phyloP scores from a whole-genome alignment of 2,329 filamentous ascomycete species.

The Colletotrichum euphorbiae region DNA sequence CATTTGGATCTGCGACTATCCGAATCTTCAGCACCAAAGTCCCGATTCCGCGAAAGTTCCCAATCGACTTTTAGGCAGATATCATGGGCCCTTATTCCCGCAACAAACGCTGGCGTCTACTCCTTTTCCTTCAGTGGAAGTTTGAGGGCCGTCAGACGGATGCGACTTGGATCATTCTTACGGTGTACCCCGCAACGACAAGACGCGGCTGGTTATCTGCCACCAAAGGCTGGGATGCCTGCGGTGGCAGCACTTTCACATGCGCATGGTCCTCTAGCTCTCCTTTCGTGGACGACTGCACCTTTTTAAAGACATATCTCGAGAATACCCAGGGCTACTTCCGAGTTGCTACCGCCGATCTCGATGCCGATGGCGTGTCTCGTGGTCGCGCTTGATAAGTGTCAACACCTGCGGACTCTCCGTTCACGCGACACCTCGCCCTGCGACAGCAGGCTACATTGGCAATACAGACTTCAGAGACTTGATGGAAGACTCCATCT shows the following conservation, averaged over 20 bases:
- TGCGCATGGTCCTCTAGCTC: background rate
- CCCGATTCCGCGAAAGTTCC: background rate
- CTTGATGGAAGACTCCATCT: background rate
- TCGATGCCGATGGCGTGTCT: background rate
- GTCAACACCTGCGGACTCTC: slow-evolving; percentile 1
- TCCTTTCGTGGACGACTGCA: background rate
- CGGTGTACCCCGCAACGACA: background rate
- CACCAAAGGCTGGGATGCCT: background rate
- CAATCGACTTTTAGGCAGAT: background rate
- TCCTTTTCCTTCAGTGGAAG: background rate
- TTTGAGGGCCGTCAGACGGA: background rate
- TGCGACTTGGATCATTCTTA: background rate
- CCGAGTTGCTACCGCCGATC: background rate
- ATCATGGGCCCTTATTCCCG: background rate
- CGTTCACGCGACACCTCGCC: background rate
- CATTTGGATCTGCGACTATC: background rate
- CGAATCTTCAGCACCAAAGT: too few species aligned
- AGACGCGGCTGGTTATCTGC: background rate
- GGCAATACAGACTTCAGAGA: background rate
- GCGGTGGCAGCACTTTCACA: background rate
- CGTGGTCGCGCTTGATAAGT: background rate
- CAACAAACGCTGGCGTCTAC: background rate
- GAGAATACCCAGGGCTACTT: background rate
- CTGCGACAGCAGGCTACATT: background rate
- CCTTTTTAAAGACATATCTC: background rate